Evolutionary conservation across 2,329 filamentous ascomycete genomes (phyloP), one percentile per base, ranked within the genome.

Genomic region (Penicillium italicum): DNA sequence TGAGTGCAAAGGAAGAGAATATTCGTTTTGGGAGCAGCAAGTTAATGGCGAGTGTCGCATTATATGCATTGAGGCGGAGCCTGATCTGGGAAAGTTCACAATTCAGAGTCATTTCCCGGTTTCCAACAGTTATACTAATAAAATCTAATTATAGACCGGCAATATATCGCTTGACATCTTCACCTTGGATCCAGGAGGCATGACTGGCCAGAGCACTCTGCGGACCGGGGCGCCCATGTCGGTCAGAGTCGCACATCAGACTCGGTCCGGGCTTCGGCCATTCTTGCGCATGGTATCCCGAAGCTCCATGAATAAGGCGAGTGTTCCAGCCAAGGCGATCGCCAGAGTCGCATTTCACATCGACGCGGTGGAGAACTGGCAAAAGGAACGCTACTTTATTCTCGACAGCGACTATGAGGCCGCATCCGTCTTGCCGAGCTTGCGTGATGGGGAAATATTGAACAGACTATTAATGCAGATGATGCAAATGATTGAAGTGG

Each of bases 41-140:
- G 54, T 49, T 74, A 28, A 51, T 73, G 18, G 68, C 67, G 54
- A 70, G 66, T 49, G 66, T 67, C 8, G 67, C 69, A 18, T 67
- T 74, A 65, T 73, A 73, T 65, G 70, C 70, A 40, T 60, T 74
- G 61, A 67, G 70, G 43, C 67, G 71, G 37, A 74, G 71, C 56
- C 55, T 74, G 56, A 65, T 67, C 37, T 58, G 65, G 48, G 71
- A 72, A 57, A 67, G 70, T 68, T 41, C 10, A 50, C 36, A 48
- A 31, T 28, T 41, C 10, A 9, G 44, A n/a, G n/a, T 43, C 30
- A 36, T 42, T 20, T 16, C 20, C 30, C 28, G 31, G 37, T 38
- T 42, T 30, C 14, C 37, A 46, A 51, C n/a, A 24, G 20, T 22
- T 34, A 26, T 22, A 26, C 50, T 58, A 53, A 58, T 55, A 33